phyloP scores from a whole-genome alignment of 2,329 filamentous ascomycete species.

The Amauroascus verrucosus region DNA sequence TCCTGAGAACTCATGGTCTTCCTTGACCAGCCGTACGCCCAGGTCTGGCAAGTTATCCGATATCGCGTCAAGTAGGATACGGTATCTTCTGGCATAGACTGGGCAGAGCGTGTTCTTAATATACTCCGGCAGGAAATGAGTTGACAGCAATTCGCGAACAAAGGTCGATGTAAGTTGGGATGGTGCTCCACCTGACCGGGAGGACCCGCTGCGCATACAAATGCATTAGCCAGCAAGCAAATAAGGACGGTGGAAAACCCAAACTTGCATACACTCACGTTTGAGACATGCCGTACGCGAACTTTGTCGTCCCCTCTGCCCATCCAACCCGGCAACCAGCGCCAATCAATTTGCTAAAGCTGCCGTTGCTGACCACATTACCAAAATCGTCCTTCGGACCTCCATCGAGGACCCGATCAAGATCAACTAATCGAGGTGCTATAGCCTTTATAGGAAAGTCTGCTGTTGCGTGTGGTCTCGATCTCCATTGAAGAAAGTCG shows the following conservation, averaged over 20 bases:
- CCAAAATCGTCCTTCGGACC: constrained; percentile 57
- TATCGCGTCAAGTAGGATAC: constrained; percentile 50
- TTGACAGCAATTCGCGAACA: constrained; percentile 45
- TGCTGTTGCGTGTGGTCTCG: neutral
- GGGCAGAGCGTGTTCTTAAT: constrained; percentile 46
- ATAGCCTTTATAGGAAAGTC: constrained; percentile 13
- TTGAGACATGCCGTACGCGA: constrained; percentile 51
- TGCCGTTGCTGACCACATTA: constrained; percentile 73
- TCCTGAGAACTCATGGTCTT: constrained; percentile 48
- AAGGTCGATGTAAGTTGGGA: constrained; percentile 51
- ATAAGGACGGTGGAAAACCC: neutral
- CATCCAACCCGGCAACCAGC: constrained; percentile 82
- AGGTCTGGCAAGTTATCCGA: constrained; percentile 50
- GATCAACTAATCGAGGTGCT: constrained; percentile 64
- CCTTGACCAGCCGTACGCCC: constrained; percentile 39
- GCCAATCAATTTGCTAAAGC: constrained; percentile 77
- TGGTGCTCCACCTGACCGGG: constrained; percentile 49
- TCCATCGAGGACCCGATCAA: constrained; percentile 59
- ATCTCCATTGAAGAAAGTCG: constrained; percentile 71
- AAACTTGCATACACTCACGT: constrained; percentile 36
- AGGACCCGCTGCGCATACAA: constrained; percentile 40
- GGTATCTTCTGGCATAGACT: constrained; percentile 45
- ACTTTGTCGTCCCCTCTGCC: constrained; percentile 60
- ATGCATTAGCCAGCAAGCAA: constrained; percentile 3
- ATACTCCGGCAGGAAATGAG: constrained; percentile 44